These are phyloP conservation scores for Sporormia fimetaria DNA, from an alignment of 495 filamentous ascomycete genomes.

Conservation along the genomic window DNA sequence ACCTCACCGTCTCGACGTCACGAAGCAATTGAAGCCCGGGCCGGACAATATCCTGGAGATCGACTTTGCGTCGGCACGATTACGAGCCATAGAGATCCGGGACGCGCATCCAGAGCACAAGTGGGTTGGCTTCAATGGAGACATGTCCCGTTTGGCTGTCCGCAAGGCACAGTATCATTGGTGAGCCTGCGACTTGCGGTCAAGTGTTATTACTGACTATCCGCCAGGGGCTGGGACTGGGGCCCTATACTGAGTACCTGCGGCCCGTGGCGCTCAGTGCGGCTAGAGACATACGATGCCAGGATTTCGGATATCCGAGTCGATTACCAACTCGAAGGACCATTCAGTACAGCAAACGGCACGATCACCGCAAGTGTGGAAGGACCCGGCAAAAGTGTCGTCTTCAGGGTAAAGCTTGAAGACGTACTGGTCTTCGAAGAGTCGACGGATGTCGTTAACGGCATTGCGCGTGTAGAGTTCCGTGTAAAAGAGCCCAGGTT, in stretches of 20 bases:
- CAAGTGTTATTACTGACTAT: too few relatives aligned
- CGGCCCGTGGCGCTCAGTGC: conserved; percentile 32
- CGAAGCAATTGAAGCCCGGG: conserved; percentile 17
- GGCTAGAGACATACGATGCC: conserved; percentile 30
- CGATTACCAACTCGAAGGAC: conserved; percentile 29
- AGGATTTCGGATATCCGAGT: conserved; percentile 28
- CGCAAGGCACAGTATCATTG: conserved; percentile 34
- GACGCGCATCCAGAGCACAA: conserved; percentile 32
- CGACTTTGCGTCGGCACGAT: conserved; percentile 28
- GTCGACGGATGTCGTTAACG: conserved; percentile 23
- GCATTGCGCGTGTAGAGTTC: conserved; percentile 29
- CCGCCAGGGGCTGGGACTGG: conserved; percentile 33
- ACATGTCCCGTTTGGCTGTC: conserved; percentile 30
- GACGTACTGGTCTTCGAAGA: conserved; percentile 25
- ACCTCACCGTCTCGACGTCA: conserved; percentile 31
- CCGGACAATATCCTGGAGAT: conserved; percentile 29
- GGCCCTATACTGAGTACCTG: conserved; percentile 32
- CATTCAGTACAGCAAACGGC: too few relatives aligned
- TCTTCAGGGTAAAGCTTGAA: conserved; percentile 22
- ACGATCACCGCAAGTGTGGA: conserved; percentile 28
- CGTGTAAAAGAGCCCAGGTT: conserved; percentile 25
- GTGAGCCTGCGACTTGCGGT: conserved; percentile 9
- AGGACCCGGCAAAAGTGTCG: conserved; percentile 22
- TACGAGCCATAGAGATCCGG: conserved; percentile 28
- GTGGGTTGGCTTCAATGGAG: conserved; percentile 34